Conservation (phyloP, 768 basidiomycete species). For the Collybiopsis confluens region DNA sequence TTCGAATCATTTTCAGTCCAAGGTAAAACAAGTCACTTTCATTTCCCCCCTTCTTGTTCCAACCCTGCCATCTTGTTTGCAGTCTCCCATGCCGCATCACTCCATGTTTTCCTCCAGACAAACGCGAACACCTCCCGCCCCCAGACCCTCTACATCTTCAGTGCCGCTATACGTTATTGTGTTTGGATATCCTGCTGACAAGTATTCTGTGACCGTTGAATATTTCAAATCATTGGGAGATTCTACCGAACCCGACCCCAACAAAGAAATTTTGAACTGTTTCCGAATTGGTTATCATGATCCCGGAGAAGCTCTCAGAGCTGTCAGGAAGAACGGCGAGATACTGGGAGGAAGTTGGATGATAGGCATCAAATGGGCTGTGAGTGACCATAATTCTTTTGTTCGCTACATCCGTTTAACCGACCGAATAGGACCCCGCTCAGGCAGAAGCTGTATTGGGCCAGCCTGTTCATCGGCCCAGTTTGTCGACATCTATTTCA, state of each 20-base stretch:
- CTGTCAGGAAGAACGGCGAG: constrained; percentile 81
- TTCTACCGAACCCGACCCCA: constrained; percentile 62
- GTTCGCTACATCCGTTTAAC: constrained; percentile 1
- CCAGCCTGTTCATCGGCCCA: constrained; percentile 13
- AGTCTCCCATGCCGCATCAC: background rate
- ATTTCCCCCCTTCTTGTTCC: constrained; percentile 2
- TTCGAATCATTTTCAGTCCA: constrained; percentile 42
- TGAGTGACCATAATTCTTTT: constrained; percentile 32
- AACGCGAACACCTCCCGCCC: constrained; percentile 22
- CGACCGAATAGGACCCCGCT: constrained; percentile 45
- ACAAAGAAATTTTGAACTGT: constrained; percentile 71
- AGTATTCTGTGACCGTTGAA: constrained; percentile 65
- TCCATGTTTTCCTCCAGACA: constrained; percentile 32
- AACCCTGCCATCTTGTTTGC: background rate
- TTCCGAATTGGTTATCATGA: constrained; percentile 76
- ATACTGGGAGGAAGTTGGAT: constrained; percentile 71
- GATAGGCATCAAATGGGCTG: constrained; percentile 85
- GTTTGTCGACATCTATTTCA: constrained; percentile 19
- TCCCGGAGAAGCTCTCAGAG: constrained; percentile 70
- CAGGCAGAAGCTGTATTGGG: constrained; percentile 52
- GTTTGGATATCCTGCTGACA: constrained; percentile 86
- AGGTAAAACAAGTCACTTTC: too few species aligned
- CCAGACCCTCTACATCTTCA: constrained; percentile 18
- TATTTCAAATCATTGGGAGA: constrained; percentile 74
- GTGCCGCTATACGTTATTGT: constrained; percentile 66